Base-by-base conservation (phyloP, 2,329 filamentous ascomycete species). In the Endoconidiophora laricicola region DNA sequence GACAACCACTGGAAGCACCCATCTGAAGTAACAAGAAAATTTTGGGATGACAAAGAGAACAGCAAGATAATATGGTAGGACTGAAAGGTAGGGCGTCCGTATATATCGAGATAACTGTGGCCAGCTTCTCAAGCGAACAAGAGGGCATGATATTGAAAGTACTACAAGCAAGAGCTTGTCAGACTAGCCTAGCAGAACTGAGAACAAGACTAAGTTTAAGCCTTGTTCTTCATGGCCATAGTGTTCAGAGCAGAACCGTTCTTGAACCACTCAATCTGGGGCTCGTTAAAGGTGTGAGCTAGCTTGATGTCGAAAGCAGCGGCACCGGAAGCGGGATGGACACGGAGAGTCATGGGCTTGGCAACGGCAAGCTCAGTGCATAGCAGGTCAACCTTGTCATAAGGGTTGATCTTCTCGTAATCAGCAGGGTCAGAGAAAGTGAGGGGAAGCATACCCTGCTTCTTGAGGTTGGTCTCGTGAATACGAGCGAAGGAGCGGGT, bases 381-480 rank as follows among this genome's bases (percentile, higher is more conserved):
- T 62, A 87, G 69, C 54, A 98, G 73, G 66, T 95, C 88, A 59
- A 96, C 67, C 71, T 82, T 88, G 75, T 94, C 91, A 55, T 91
- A 81, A 58, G 87, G 84, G 65, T 83, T 79, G 68, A 98, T 88
- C 78, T 86, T 94, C 68, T 98, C 91, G 69, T 98, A 98, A 69
- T 98, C 91, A 65, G 83, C 90, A 52, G 90, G 90, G 65, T 96
- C 81, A 52, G 79, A 70, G 72, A 98, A 98, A 61, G 88, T 96
- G 57, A 98, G 78, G 62, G 91, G 91, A 71, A 98, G 84, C 90
- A 98, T 95, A 71, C 91, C 91, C 79, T 98, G 91, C 83, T 98
- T 98, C 86, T 98, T 98, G 74, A 98, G 72, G 79, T 98, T 98
- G 74, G 91, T 98, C 78, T 98, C 91, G 78, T 98, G 91, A 64